Conservation (phyloP, 257 asterid genomes). For the Buddleja alternifolia region DNA sequence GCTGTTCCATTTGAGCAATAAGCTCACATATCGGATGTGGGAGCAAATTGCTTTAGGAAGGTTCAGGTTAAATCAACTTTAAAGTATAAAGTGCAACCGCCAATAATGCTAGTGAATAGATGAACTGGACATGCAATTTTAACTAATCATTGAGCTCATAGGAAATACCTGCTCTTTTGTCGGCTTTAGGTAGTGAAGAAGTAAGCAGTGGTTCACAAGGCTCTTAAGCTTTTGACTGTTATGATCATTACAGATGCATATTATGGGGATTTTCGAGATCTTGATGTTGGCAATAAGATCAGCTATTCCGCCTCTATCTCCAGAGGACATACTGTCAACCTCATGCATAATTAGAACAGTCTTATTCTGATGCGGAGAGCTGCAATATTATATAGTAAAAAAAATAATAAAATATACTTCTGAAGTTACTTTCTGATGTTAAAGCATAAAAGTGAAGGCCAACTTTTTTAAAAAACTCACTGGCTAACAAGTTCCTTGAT, state of each 20-base stretch:
- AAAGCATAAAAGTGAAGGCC: constrained; percentile 33
- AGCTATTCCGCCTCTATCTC: constrained; percentile 98
- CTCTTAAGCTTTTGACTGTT: constrained; percentile 98
- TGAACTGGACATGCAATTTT: too few relatives aligned
- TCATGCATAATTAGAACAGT: constrained; percentile 98
- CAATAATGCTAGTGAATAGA: too few relatives aligned
- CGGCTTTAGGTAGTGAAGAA: constrained; percentile 85
- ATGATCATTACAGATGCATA: constrained; percentile 97
- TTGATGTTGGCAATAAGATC: constrained; percentile 98
- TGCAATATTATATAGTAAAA: constrained; percentile 48
- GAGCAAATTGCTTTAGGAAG: too few relatives aligned
- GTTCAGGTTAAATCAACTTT: too few relatives aligned
- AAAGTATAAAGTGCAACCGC: constrained; percentile 21
- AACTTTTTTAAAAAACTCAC: constrained; percentile 62
- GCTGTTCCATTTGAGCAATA: constrained; percentile 18
- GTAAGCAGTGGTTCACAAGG: constrained; percentile 89
- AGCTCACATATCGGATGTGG: background rate
- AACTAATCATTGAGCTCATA: too few relatives aligned
- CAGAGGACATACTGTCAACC: constrained; percentile 99
- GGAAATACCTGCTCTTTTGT: constrained; percentile 96
- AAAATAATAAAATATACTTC: constrained; percentile 23
- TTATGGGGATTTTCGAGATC: constrained; percentile 87
- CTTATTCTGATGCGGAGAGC: constrained; percentile 67
- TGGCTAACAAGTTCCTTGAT: constrained; percentile 85
- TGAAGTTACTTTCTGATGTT: constrained; percentile 5